Percentiles rank a stretch among this genome's conserved stretches.
These are phyloP conservation scores for Brachypodium distachyon DNA, from an alignment of 202 grass and related monocot species.

Conservation along the genomic window DNA sequence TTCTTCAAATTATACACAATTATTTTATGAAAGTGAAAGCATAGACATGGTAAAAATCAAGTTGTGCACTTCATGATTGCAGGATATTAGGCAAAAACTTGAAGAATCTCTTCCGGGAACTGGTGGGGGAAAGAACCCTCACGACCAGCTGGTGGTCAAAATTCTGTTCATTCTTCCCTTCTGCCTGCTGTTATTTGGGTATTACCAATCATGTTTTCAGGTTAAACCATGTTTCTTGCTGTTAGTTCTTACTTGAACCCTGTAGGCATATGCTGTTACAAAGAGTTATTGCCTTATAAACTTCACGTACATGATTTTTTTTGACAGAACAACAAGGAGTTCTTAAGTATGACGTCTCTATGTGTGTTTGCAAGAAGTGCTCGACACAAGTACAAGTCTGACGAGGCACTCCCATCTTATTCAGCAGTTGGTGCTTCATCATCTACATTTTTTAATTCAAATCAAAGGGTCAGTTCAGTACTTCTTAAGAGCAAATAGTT, in stretches of 20 bases:
- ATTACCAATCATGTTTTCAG: conserved; percentile 72
- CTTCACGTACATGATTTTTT: conserved; percentile 10
- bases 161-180: conserved; percentile 71
- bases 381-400: conserved; percentile 64
- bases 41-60: not conserved
- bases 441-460: conserved; percentile 56
- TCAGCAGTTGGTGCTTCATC: conserved; percentile 58
- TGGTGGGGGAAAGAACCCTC: conserved; percentile 66
- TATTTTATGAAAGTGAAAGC: not conserved
- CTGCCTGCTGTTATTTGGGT: conserved; percentile 56
- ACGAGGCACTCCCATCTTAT: conserved; percentile 64
- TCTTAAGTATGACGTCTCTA: conserved; percentile 46
- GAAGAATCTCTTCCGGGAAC: conserved; percentile 78
- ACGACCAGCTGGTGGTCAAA: conserved; percentile 54
- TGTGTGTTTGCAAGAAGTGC: conserved; percentile 59
- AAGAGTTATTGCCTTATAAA: not conserved
- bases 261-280: not conserved
- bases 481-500: conserved; percentile 3
- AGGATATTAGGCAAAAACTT: conserved; percentile 76
- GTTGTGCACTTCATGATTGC: conserved; percentile 9
- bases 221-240: conserved; percentile 27
- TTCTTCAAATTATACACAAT: conserved; percentile 4
- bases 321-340: conserved; percentile 57
- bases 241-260: not conserved
- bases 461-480: conserved; percentile 56